Evolutionary conservation across 2,329 filamentous ascomycete species (phyloP).

Genomic region (Beauveria pseudobassiana): DNA sequence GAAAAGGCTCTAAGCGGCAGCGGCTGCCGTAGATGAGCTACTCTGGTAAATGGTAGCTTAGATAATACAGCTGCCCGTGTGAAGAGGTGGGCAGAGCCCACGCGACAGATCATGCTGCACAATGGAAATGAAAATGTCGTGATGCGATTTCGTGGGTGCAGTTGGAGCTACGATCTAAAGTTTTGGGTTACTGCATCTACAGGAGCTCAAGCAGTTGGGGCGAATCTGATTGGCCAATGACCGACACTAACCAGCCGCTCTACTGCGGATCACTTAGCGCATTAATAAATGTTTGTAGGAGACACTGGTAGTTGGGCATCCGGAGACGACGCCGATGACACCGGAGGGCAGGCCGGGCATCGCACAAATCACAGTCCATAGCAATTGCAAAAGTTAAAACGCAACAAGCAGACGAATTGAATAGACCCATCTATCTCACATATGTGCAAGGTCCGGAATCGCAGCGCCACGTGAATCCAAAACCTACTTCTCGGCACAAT

Average conservation of each 20-base stretch:
- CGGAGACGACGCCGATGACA: constrained; percentile 1
- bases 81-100: background rate
- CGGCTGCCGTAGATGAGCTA: background rate
- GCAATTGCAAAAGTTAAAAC: background rate
- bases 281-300: background rate
- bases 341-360: background rate
- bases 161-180: background rate
- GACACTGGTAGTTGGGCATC: background rate
- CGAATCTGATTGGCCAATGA: constrained; percentile 2
- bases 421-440: too few species aligned
- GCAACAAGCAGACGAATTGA: too few species aligned
- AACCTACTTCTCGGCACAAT: background rate
- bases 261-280: background rate
- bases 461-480: background rate
- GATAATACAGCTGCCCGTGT: background rate
- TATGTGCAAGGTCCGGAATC: background rate
- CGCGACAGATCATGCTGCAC: constrained; percentile 9
- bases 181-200: background rate
- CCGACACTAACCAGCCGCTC: background rate
- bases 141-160: background rate
- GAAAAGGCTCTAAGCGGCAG: background rate
- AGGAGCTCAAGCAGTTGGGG: background rate
- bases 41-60: background rate
- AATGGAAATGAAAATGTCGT: background rate
- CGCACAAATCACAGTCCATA: background rate